Evolutionary conservation across 2,329 filamentous ascomycete species (phyloP), one percentile per base, ranked within the genome.

Genomic region (Fusarium brevicatenulatum): DNA sequence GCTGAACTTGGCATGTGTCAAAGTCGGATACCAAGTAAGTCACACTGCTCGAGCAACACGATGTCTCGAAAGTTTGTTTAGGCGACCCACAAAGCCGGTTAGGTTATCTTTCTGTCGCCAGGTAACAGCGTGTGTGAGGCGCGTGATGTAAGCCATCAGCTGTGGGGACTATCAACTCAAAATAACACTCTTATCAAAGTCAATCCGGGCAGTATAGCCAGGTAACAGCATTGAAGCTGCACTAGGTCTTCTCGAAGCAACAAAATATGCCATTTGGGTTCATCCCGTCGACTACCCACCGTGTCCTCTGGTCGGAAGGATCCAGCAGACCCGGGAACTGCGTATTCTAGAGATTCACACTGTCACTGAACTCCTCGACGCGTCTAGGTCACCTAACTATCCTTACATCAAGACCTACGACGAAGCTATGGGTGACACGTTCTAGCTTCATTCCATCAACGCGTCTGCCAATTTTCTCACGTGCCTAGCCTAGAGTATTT

Each of bases 401-500:
- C 30, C n/a, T 2, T 50, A 50, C 7, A 19, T 11, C 30, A 50
- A 50, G 21, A 34, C 30, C 0, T 50, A 50, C 0, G 30, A 50
- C 0, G 30, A 50, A 34, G 47, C 30, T 1, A 50, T 50, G 47
- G n/a, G 16, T 1, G 47, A 50, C 30, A 0, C 47, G 0, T 50
- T 50, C 30, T 50, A 4, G 19, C 7, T 21, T 5, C 5, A 7
- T 2, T 47, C 3, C 7, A 6, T 8, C 0, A 0, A 16, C 10
- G 6, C 42, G 6, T 21, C 4, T 10, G 4, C 12, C 19, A 3
- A 10, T 16, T 16, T 5, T 12, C 10, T 19, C 16, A 25, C 8
- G 1, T 11, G 0, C 15, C 5, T 15, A 15, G 6, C 12, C 18
- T 0, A 46, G 2, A 7, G 3, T 2, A 4, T 5, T 15, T 13